A percentile compares a stretch with the other conserved stretches of the same genome.
These are phyloP conservation scores for Acacia concinna DNA, from an alignment of 331 rosid species.

Conservation along the genomic window DNA sequence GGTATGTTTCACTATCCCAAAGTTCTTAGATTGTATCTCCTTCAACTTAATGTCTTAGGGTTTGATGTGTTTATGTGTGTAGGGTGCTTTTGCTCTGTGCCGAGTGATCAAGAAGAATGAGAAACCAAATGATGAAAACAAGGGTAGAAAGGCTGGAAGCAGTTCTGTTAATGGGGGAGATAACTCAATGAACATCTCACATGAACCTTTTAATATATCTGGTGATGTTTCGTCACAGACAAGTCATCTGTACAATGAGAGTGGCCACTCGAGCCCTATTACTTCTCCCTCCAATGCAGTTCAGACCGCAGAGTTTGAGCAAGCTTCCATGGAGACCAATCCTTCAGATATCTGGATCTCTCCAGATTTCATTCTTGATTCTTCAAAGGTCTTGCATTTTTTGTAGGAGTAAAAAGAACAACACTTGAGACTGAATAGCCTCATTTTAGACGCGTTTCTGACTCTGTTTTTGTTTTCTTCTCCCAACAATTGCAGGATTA, in stretches of 20 bases:
- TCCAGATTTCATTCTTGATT: conserved; percentile 79
- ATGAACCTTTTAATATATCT: conserved; percentile 39
- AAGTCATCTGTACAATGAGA: conserved; percentile 47
- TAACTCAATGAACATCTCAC: conserved; percentile 26
- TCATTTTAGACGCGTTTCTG: conserved; percentile 6
- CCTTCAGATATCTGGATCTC: conserved; percentile 67
- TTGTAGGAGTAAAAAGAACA: background rate
- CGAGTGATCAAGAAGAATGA: conserved; percentile 82
- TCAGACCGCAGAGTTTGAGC: conserved; percentile 46
- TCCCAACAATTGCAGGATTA: conserved; percentile 54
- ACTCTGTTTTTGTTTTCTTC: background rate
- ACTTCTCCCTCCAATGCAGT: conserved; percentile 46
- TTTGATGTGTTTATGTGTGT: conserved; percentile 10
- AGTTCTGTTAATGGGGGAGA: conserved; percentile 45
- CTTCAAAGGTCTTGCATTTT: conserved; percentile 63
- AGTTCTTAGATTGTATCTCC: background rate
- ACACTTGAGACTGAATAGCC: background rate
- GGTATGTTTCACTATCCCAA: conserved; percentile 34
- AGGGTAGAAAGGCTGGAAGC: conserved; percentile 42
- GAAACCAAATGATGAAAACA: conserved; percentile 49
- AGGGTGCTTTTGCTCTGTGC: conserved; percentile 89
- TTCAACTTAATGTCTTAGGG: background rate
- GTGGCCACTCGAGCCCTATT: conserved; percentile 51
- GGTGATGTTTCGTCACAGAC: conserved; percentile 47
- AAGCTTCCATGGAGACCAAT: conserved; percentile 44